A percentile compares a stretch with the other conserved stretches of the same genome.
Conservation (phyloP, 805 yeast species). For the Starmerella potacharoeniae region DNA sequence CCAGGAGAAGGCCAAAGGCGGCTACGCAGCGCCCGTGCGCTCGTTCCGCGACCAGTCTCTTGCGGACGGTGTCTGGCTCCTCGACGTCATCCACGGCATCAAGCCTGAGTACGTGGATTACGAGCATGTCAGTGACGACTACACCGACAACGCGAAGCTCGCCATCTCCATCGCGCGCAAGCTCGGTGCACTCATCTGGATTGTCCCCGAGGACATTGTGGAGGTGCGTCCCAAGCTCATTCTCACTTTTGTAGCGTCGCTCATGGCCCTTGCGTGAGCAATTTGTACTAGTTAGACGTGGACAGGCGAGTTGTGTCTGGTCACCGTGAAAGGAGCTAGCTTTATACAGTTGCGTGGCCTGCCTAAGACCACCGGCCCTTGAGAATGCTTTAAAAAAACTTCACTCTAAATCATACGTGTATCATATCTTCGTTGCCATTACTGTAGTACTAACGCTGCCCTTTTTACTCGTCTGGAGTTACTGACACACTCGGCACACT, state of each 20-base stretch:
- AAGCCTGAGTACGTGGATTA: slow-evolving; percentile 98
- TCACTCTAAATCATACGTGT: too few species aligned
- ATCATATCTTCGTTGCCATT: too few species aligned
- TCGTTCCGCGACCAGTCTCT: slow-evolving; percentile 76
- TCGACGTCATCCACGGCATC: slow-evolving; percentile 83
- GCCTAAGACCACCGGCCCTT: too few species aligned
- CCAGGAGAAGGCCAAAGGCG: slow-evolving; percentile 54
- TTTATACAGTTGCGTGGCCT: too few species aligned
- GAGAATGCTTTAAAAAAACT: too few species aligned
- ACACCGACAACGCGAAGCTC: slow-evolving; percentile 86
- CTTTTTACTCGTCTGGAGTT: too few species aligned
- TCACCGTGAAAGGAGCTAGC: too few species aligned
- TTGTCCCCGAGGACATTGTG: slow-evolving; percentile 98
- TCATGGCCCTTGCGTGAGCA: slow-evolving; percentile 53
- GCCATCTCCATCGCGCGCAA: slow-evolving; percentile 98
- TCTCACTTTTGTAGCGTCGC: slow-evolving; percentile 86
- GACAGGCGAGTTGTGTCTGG: too few species aligned
- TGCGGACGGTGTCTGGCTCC: slow-evolving; percentile 65
- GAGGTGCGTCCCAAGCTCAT: slow-evolving; percentile 92
- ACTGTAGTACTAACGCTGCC: too few species aligned
- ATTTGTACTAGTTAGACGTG: background rate
- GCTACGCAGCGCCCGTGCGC: slow-evolving; percentile 78
- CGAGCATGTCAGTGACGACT: slow-evolving; percentile 79
- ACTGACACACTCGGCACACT: background rate
- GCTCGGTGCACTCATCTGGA: slow-evolving; percentile 94